These are phyloP conservation scores for Colletotrichum sansevieriae DNA, from an alignment of 2,329 filamentous ascomycete species.

Conservation along the genomic window DNA sequence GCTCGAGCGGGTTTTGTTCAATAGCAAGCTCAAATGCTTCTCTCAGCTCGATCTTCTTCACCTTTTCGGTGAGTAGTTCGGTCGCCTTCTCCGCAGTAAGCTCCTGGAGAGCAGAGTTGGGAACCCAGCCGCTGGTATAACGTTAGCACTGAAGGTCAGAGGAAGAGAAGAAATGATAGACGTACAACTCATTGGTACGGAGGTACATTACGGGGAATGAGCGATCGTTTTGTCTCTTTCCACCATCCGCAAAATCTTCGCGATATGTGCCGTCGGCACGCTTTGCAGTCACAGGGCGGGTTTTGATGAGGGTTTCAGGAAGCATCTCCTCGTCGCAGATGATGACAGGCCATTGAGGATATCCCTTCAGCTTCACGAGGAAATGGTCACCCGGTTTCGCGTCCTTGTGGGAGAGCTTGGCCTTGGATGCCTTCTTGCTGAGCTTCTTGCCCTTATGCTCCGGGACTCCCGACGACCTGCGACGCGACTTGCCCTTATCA, in stretches of 20 bases:
- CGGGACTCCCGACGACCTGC: slow-evolving; percentile 79
- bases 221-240: slow-evolving; percentile 86
- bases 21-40: slow-evolving; percentile 85
- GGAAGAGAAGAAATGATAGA: slow-evolving; percentile 45
- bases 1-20: slow-evolving; percentile 80
- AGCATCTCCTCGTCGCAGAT: slow-evolving; percentile 96
- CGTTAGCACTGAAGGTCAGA: slow-evolving; percentile 25
- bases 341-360: slow-evolving; percentile 93
- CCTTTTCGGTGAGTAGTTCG: slow-evolving; percentile 78
- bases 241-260: slow-evolving; percentile 88
- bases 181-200: slow-evolving; percentile 96
- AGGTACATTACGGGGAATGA: slow-evolving; percentile 97
- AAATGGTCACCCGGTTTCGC: slow-evolving; percentile 93
- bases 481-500: slow-evolving; percentile 65
- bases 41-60: slow-evolving; percentile 79
- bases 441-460: slow-evolving; percentile 82
- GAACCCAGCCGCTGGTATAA: slow-evolving; percentile 83
- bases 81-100: slow-evolving; percentile 81
- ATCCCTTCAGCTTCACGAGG: slow-evolving; percentile 93
- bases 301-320: slow-evolving; percentile 79
- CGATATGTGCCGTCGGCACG: slow-evolving; percentile 87
- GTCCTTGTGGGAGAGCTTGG: slow-evolving; percentile 78
- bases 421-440: slow-evolving; percentile 86
- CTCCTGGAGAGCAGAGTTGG: slow-evolving; percentile 84
- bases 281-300: slow-evolving; percentile 86